phyloP scores from a whole-genome alignment of 306 rosid species.

The Adenanthera pavonina region DNA sequence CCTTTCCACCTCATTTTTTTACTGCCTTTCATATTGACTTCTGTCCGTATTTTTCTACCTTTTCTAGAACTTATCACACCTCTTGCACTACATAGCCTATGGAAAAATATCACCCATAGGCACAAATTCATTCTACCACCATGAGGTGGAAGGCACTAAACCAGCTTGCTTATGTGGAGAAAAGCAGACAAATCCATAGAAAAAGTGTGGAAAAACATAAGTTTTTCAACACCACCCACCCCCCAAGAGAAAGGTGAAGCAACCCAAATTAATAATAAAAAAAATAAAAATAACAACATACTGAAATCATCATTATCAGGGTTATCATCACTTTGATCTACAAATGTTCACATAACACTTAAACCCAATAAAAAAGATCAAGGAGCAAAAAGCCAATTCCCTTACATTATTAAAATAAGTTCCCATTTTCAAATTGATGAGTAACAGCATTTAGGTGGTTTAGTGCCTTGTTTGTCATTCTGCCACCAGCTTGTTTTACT shows the following conservation, averaged over 20 bases:
- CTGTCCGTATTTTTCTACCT: not conserved
- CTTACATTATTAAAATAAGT: not conserved
- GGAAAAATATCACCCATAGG: not conserved
- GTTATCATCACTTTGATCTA: not conserved
- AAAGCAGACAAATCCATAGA: not conserved
- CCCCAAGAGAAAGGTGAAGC: not conserved
- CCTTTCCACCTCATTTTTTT: not conserved
- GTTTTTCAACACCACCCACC: not conserved
- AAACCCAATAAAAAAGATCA: not conserved
- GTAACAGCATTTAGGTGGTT: not conserved
- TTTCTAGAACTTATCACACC: too few relatives aligned
- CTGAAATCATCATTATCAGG: not conserved
- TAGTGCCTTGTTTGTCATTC: not conserved
- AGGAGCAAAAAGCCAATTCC: not conserved
- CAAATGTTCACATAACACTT: not conserved
- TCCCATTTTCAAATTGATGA: not conserved
- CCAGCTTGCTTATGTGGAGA: not conserved
- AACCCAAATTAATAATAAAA: conserved; percentile 4
- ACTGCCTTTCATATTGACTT: too few relatives aligned
- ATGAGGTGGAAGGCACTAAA: not conserved
- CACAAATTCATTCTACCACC: not conserved
- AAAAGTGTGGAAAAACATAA: not conserved
- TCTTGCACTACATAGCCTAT: not conserved
- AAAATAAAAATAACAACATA: not conserved
- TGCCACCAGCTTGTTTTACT: not conserved